Percentiles rank a stretch among this genome's conserved stretches.
These are phyloP conservation scores for Pinus albicaulis DNA, from an alignment of 75 land plant species.

Conservation along the genomic window DNA sequence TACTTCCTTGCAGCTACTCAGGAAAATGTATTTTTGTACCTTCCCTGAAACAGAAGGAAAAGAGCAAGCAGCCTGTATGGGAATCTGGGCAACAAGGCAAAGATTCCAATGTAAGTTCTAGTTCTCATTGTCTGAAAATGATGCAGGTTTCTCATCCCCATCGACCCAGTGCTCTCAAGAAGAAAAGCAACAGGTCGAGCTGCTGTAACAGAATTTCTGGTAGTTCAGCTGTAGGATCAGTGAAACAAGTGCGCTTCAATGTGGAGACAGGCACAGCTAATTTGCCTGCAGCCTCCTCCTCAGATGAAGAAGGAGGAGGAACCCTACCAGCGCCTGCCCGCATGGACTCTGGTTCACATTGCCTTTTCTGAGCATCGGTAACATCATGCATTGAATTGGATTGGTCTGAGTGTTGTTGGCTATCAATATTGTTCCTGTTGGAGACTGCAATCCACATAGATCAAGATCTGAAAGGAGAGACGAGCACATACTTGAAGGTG, in stretches of 20 bases:
- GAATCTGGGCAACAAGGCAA: too few species aligned
- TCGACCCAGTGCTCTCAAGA: slow-evolving; percentile 6
- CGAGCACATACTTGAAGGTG: too few species aligned
- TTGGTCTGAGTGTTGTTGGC: too few species aligned
- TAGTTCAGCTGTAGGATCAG: background rate
- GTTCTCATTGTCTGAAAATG: background rate
- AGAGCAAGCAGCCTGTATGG: background rate
- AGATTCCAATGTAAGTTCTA: background rate
- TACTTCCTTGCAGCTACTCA: slow-evolving; percentile 2
- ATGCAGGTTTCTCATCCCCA: background rate
- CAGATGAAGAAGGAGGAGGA: background rate
- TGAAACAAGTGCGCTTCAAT: slow-evolving; percentile 6
- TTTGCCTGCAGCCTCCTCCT: background rate
- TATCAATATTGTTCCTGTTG: too few species aligned
- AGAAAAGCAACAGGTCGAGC: background rate
- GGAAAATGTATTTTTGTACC: slow-evolving; percentile 1
- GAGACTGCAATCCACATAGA: too few species aligned
- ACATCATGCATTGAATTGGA: background rate
- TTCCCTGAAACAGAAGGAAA: background rate
- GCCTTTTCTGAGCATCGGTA: slow-evolving; percentile 2
- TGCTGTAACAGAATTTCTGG: too few species aligned
- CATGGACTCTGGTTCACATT: background rate
- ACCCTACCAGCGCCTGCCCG: background rate
- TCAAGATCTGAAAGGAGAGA: too few species aligned
- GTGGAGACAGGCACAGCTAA: background rate